Evolutionary conservation across 768 basidiomycete species (phyloP), one percentile per base, ranked within the genome.

Genomic region (Suillus subluteus): DNA sequence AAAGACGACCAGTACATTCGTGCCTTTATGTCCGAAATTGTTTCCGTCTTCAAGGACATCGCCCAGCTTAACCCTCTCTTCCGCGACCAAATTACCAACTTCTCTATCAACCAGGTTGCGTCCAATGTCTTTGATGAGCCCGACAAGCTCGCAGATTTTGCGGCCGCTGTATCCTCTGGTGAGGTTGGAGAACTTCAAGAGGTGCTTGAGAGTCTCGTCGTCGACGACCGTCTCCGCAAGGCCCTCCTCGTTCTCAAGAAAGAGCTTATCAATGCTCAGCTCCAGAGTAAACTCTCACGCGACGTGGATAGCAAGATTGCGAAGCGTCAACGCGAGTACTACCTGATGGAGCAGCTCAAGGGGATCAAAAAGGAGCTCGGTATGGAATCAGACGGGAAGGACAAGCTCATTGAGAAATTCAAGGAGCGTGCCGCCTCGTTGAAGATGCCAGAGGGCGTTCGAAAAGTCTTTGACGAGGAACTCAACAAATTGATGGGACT

Each of bases 11-110:
- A 98, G 76, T 92, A 96, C 77, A 91, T 97, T 71, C 92, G 95
- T 35, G 97, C 97, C 5, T 93, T 98, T 79, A 96, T 95, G 88
- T 91, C 91, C 52, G 97, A 99, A 79, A 95, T 99, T 67, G 92
- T 99, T 70, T 91, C 92, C 55, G 95, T 96, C 46, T 98, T 99
- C 87, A 99, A 99, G 82, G 96, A 98, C 74, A 98, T 99, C 67
- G 96, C 96, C 0, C 94, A 96, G 76, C 86, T 98, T 52, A 97
- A 98, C 78, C 96, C 96, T 2, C 88, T 98, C 70, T 98, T 99
- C 90, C 92, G 96, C 52, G 97, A 98, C 81, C 96, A 98, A 75
- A 97, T 98, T 71, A 95, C 96, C 68, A 95, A 95, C 76, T 98
- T 98, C 78, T 92, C 92, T 18, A 95, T 97, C 78, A 91, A 92